Conservation (phyloP, 2,329 filamentous ascomycete genomes). For the Polychaeton citri region DNA sequence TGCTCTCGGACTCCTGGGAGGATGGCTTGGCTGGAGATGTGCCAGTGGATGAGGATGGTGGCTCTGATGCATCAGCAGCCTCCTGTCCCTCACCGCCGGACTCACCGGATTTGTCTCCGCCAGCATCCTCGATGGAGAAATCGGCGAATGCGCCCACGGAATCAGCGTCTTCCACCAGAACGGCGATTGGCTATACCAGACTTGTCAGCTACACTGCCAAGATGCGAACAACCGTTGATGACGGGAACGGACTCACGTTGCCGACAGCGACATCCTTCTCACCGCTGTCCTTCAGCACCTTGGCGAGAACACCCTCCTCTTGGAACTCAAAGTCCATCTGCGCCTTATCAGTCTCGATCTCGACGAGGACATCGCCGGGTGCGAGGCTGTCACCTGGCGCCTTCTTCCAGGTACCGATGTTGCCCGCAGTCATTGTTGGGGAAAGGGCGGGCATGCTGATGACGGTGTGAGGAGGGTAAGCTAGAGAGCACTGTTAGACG, state of each 20-base stretch:
- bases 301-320: conserved; percentile 90
- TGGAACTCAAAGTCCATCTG: conserved; percentile 99
- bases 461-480: conserved; percentile 86
- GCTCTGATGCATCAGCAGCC: conserved; percentile 48
- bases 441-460: conserved; percentile 97
- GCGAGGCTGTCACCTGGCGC: conserved; percentile 77
- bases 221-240: not conserved
- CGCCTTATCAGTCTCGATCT: conserved; percentile 78
- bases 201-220: conserved; percentile 6
- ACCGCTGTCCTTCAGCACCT: conserved; percentile 83
- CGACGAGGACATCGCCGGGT: conserved; percentile 89
- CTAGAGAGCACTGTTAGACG: conserved; percentile 39
- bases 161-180: conserved; percentile 81
- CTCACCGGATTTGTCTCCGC: conserved; percentile 57
- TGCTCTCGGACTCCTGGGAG: conserved; percentile 57
- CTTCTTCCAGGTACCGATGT: conserved; percentile 97
- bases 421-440: conserved; percentile 92
- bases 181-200: conserved; percentile 70
- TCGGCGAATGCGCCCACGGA: conserved; percentile 80
- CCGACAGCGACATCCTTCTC: conserved; percentile 90
- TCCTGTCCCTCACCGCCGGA: conserved; percentile 50
- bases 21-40: conserved; percentile 44
- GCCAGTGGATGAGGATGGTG: conserved; percentile 41
- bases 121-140: conserved; percentile 81
- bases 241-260: conserved; percentile 54